Percentiles rank a stretch among this genome's conserved stretches.
These are phyloP conservation scores for Articulospora tetracladia DNA, from an alignment of 495 filamentous ascomycete genomes.

Conservation along the genomic window DNA sequence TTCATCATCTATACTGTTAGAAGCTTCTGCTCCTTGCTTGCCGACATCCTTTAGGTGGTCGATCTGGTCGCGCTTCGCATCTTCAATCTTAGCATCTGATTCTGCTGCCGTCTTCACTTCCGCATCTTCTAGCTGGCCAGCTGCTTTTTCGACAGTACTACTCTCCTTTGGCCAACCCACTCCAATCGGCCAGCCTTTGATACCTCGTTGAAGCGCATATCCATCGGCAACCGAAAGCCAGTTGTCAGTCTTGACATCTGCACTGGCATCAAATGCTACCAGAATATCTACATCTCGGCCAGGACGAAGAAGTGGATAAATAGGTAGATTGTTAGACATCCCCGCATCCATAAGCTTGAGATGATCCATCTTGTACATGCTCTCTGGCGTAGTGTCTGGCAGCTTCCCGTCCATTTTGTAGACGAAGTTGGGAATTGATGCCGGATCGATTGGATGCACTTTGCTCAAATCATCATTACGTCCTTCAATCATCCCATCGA, in stretches of 20 bases:
- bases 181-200: constrained; percentile 91
- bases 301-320: constrained; percentile 87
- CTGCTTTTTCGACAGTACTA: constrained; percentile 48
- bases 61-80: constrained; percentile 52
- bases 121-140: constrained; percentile 63
- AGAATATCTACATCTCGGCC: constrained; percentile 86
- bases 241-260: constrained; percentile 81
- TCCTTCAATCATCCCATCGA: constrained; percentile 85
- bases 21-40: constrained; percentile 15
- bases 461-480: constrained; percentile 78
- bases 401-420: constrained; percentile 73
- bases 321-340: constrained; percentile 96
- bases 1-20: constrained; percentile 21
- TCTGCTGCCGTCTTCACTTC: constrained; percentile 56
- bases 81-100: constrained; percentile 57
- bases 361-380: constrained; percentile 62
- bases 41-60: constrained; percentile 23
- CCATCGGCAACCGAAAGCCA: constrained; percentile 93
- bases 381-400: constrained; percentile 68
- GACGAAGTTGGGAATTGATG: constrained; percentile 80
- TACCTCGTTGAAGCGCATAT: constrained; percentile 80
- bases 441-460: constrained; percentile 89
- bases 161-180: constrained; percentile 77
- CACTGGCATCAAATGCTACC: constrained; percentile 84
- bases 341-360: constrained; percentile 94